These are phyloP conservation scores for Lipomyces orientalis DNA, from an alignment of 805 yeast genomes.

Conservation along the genomic window DNA sequence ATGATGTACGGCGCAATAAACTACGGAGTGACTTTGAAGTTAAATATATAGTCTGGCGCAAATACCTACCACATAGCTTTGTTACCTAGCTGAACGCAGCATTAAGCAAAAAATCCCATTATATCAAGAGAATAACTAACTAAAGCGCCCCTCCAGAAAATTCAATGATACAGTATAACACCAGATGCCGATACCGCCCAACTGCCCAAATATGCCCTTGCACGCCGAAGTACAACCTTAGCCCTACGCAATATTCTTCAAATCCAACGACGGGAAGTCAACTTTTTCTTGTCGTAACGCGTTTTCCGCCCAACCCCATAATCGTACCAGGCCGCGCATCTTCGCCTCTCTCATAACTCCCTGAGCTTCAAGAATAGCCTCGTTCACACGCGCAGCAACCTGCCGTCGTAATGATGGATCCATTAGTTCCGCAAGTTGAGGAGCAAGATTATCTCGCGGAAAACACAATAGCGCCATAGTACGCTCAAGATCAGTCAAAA, in stretches of 20 bases:
- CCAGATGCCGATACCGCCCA: slow-evolving; percentile 7
- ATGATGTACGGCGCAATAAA: too few relatives aligned
- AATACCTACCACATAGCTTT: too few relatives aligned
- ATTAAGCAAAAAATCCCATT: background rate
- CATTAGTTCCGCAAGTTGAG: slow-evolving; percentile 59
- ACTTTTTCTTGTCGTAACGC: slow-evolving; percentile 41
- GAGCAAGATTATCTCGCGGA: slow-evolving; percentile 46
- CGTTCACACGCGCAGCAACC: slow-evolving; percentile 74
- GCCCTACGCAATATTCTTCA: slow-evolving; percentile 12
- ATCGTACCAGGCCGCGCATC: slow-evolving; percentile 60
- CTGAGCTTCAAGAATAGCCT: slow-evolving; percentile 57
- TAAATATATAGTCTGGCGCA: too few relatives aligned
- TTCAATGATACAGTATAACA: background rate
- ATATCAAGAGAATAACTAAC: background rate
- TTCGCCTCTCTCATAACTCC: slow-evolving; percentile 46
- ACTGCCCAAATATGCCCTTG: background rate
- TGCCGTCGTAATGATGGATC: slow-evolving; percentile 65
- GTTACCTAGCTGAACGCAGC: too few relatives aligned
- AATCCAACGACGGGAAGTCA: slow-evolving; percentile 26
- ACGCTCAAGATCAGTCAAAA: slow-evolving; percentile 74
- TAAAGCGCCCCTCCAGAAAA: background rate
- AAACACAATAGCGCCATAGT: slow-evolving; percentile 80
- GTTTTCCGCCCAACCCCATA: slow-evolving; percentile 71
- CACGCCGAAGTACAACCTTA: background rate
- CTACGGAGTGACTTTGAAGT: too few relatives aligned